Conservation (phyloP, 345 rosid genomes). For the Bruguiera sexangula region DNA sequence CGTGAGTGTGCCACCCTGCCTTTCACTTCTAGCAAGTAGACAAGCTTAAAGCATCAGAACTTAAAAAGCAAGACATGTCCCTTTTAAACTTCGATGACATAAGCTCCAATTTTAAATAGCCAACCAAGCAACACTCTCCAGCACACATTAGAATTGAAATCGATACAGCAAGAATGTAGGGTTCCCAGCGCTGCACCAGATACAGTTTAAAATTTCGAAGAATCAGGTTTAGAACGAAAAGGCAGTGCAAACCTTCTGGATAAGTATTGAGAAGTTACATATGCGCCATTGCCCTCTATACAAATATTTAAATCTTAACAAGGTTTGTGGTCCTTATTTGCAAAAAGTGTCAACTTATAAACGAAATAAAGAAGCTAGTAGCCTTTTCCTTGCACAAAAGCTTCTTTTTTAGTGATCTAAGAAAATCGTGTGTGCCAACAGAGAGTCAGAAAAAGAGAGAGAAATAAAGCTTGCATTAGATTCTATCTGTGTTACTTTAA, state of each 20-base stretch:
- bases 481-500: not conserved
- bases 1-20: not conserved
- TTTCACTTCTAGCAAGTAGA: not conserved
- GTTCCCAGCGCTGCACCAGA: too few species aligned
- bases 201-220: too few species aligned
- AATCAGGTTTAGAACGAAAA: too few species aligned
- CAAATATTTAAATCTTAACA: not conserved
- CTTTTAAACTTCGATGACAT: not conserved
- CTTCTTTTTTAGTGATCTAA: slow-evolving; percentile 7
- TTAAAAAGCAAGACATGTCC: not conserved
- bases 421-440: not conserved
- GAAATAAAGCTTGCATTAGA: not conserved
- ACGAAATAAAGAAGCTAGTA: slow-evolving; percentile 24
- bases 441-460: not conserved
- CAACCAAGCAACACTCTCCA: not conserved
- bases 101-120: not conserved
- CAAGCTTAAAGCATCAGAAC: not conserved
- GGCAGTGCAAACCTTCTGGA: slow-evolving; percentile 21
- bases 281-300: not conserved
- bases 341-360: slow-evolving; percentile 21
- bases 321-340: slow-evolving; percentile 38
- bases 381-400: slow-evolving; percentile 45
- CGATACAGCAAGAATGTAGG: too few species aligned
- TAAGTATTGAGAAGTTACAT: too few species aligned
- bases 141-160: not conserved